Evolutionary conservation across 2,329 filamentous ascomycete genomes (phyloP), one percentile per base, ranked within the genome.

Genomic region (Onygena corvina): DNA sequence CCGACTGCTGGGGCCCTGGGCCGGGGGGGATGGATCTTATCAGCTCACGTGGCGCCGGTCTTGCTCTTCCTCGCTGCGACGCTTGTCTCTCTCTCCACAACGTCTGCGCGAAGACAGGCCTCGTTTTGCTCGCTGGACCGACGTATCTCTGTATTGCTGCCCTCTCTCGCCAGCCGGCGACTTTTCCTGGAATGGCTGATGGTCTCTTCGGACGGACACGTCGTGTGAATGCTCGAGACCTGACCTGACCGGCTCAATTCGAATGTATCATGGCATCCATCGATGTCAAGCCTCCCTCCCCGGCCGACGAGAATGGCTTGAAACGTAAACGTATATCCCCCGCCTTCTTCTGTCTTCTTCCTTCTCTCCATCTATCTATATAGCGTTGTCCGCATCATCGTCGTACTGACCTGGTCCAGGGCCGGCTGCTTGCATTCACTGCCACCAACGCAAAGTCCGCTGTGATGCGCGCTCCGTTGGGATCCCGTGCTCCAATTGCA

Each of bases 401-500:
- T n/a, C n/a, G 23, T 18, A n/a, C 33, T 48, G 47, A 38, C 29
- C 6, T 23, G 34, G 9, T 30, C 7, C 57, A 67, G 64, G 64
- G 47, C 64, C 65, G n/a, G 67, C 61, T 20, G 73, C 73, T 30
- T 75, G 72, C 52, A 59, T 71, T 34, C 64, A 67, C 52, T 75
- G 72, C 48, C 72, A 75, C 58, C 69, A 67, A 46, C 68, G 72
- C 50, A 75, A 75, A 58, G 68, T 75, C 46, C 69, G 71, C 52
- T 75, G 72, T 53, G 73, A 75, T 59, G 68, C 74, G 38, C 65
- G 71, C 49, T 55, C 64, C 16, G 68, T 70, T 27, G 72, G 72
- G 11, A 55, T 67, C 1, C 72, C 72, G 0, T 75, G 72, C 55
- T 69, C 72, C 47, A 74, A 73, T 53, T 75, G 72, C 51, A 62